Evolutionary conservation across 2,329 filamentous ascomycete genomes (phyloP).

Genomic region (Trichoderma guizhouense): DNA sequence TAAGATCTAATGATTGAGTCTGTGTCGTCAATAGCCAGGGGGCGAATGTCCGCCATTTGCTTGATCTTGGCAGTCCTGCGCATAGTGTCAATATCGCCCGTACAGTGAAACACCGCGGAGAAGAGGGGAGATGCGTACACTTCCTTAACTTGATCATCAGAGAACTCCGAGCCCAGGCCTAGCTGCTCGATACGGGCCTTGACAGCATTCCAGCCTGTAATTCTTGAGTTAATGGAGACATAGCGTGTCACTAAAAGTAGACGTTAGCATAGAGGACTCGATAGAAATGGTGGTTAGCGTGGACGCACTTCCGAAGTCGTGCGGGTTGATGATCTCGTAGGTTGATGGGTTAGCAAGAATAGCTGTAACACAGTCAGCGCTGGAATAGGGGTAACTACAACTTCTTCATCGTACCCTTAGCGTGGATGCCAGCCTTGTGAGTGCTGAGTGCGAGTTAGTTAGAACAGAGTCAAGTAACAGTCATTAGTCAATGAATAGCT

Average conservation of each 20-base stretch:
- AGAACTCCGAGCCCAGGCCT: slow-evolving; percentile 41
- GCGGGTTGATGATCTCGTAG: not conserved
- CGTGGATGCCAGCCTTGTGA: slow-evolving; percentile 34
- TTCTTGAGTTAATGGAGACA: slow-evolving; percentile 64
- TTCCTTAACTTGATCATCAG: slow-evolving; percentile 32
- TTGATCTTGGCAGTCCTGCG: slow-evolving; percentile 70
- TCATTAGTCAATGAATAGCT: not conserved
- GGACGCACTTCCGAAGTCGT: not conserved
- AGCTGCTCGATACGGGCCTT: slow-evolving; percentile 86
- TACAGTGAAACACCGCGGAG: not conserved
- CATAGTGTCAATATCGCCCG: not conserved
- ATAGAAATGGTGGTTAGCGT: not conserved
- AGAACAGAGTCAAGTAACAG: not conserved
- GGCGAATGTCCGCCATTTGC: slow-evolving; percentile 78
- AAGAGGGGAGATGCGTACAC: slow-evolving; percentile 20
- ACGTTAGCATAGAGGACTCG: not conserved
- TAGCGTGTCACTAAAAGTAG: not conserved
- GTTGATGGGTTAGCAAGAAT: not conserved
- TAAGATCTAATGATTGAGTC: slow-evolving; percentile 42
- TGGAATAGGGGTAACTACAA: not conserved
- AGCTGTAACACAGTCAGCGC: not conserved
- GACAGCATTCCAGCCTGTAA: slow-evolving; percentile 95
- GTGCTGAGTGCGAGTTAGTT: not conserved
- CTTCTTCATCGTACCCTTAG: slow-evolving; percentile 23
- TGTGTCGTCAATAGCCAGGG: slow-evolving; percentile 83